A percentile compares a stretch with the other conserved stretches of the same genome.
These are phyloP conservation scores for Hylodesmum podocarpum DNA, from an alignment of 306 rosid genomes.

Conservation along the genomic window DNA sequence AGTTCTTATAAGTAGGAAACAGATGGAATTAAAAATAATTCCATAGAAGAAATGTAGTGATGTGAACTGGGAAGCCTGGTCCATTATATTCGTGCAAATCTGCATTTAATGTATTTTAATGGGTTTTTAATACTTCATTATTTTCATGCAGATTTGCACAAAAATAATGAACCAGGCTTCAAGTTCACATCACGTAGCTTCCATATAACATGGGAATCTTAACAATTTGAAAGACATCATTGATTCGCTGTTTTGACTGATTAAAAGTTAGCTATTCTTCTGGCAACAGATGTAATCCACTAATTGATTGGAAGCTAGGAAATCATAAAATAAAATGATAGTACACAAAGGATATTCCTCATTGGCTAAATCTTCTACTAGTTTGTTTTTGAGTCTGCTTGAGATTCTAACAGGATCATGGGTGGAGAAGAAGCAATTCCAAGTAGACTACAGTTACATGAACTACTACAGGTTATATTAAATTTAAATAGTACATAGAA, in stretches of 20 bases:
- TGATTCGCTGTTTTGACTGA: slow-evolving; percentile 6
- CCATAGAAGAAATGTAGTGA: too few relatives aligned
- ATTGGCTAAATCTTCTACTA: not conserved
- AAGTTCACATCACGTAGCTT: too few relatives aligned
- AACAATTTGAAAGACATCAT: not conserved
- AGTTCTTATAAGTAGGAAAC: not conserved
- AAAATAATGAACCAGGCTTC: too few relatives aligned
- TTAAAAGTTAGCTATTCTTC: not conserved
- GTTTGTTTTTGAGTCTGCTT: slow-evolving; percentile 6
- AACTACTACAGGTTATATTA: not conserved
- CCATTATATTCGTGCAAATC: too few relatives aligned
- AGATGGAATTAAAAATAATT: not conserved
- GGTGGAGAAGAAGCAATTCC: not conserved
- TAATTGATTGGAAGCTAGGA: not conserved
- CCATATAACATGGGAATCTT: not conserved
- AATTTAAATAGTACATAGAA: not conserved
- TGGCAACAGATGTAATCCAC: not conserved
- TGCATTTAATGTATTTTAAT: too few relatives aligned
- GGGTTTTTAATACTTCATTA: too few relatives aligned
- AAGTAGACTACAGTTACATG: not conserved
- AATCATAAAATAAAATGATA: not conserved
- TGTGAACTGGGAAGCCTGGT: too few relatives aligned
- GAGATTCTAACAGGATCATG: not conserved
- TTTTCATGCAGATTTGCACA: too few relatives aligned
- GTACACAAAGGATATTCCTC: not conserved